Conservation (phyloP, 257 asterid species). For the Solanum okadae region DNA sequence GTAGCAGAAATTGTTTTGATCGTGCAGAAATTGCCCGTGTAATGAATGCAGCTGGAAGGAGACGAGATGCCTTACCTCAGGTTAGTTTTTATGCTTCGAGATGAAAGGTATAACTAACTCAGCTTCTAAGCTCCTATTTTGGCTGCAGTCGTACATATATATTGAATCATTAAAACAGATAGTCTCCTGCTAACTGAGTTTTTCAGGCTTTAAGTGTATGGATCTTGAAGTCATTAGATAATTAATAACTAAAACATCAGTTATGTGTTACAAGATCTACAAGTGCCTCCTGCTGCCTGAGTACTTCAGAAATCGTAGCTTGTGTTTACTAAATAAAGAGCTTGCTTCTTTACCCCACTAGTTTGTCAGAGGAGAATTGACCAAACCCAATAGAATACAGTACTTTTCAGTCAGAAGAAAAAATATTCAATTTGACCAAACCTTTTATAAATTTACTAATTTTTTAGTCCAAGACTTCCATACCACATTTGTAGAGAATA, state of each 20-base stretch:
- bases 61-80: slow-evolving; percentile 93
- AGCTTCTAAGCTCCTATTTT: not conserved
- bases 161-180: not conserved
- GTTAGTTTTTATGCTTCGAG: slow-evolving; percentile 27
- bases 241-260: not conserved
- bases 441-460: not conserved
- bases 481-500: not conserved
- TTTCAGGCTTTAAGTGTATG: not conserved
- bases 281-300: not conserved
- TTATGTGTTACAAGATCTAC: not conserved
- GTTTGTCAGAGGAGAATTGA: not conserved
- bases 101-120: not conserved
- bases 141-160: not conserved
- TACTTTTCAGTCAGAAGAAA: not conserved
- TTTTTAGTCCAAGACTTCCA: not conserved
- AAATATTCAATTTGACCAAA: not conserved
- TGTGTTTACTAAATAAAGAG: not conserved
- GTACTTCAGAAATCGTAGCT: not conserved
- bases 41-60: slow-evolving; percentile 96
- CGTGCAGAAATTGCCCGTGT: slow-evolving; percentile 98
- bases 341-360: not conserved
- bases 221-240: not conserved
- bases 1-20: slow-evolving; percentile 92
- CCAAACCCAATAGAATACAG: not conserved
- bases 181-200: not conserved